Percentiles rank a stretch among this genome's conserved stretches.
Evolutionary conservation across 2,329 filamentous ascomycete species (phyloP).

Genomic region (Stemphylium beticola): DNA sequence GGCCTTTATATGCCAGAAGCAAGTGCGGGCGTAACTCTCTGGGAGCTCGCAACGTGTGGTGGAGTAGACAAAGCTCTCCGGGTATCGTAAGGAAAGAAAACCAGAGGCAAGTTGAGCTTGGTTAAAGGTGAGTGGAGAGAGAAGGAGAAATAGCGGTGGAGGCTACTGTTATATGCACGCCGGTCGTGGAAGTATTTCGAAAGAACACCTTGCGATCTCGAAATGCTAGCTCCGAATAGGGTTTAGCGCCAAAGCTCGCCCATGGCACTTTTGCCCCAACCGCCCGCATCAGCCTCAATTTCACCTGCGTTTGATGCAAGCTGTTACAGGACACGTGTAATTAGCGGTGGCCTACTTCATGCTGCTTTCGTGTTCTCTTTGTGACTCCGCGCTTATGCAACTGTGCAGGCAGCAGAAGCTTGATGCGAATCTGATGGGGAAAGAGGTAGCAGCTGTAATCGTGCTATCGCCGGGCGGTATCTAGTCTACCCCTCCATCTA

Average conservation of each 20-base stretch:
- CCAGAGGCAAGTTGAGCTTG: slow-evolving; percentile 27
- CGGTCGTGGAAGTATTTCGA: slow-evolving; percentile 32
- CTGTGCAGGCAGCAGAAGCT: slow-evolving; percentile 1
- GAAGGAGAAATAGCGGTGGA: slow-evolving; percentile 26
- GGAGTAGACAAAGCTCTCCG: slow-evolving; percentile 33
- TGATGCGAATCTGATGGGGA: neutral
- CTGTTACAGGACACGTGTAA: slow-evolving; percentile 42
- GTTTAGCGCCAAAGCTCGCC: slow-evolving; percentile 31
- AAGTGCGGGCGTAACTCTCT: slow-evolving; percentile 31
- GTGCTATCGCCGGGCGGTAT: slow-evolving; percentile 4
- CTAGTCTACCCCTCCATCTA: slow-evolving; percentile 14
- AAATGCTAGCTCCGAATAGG: slow-evolving; percentile 21
- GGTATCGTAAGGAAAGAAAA: slow-evolving; percentile 37
- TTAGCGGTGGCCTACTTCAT: slow-evolving; percentile 20
- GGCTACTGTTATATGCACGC: slow-evolving; percentile 40
- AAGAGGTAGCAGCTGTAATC: neutral
- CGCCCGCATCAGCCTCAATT: slow-evolving; percentile 39
- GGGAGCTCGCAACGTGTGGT: slow-evolving; percentile 33
- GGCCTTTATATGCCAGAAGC: slow-evolving; percentile 25
- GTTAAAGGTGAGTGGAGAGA: slow-evolving; percentile 26
- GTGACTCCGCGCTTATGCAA: slow-evolving; percentile 15
- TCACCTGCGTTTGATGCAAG: slow-evolving; percentile 34
- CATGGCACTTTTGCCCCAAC: slow-evolving; percentile 25
- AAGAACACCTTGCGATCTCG: slow-evolving; percentile 42
- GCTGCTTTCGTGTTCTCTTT: neutral